phyloP scores from a whole-genome alignment of 2,329 filamentous ascomycete genomes.

The Orbilia oligospora region DNA sequence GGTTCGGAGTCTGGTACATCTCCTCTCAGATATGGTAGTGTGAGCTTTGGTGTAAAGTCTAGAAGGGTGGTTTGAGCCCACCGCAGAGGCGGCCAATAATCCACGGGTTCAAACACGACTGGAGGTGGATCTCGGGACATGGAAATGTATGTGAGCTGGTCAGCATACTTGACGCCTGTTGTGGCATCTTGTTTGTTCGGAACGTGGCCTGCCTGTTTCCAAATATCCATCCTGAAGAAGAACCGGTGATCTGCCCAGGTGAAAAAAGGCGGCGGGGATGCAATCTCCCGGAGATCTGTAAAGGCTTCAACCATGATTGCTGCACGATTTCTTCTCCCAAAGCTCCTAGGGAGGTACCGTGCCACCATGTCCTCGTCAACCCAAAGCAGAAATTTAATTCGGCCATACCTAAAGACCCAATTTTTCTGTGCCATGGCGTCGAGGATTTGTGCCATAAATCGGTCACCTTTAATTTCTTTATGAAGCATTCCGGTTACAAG shows the following conservation, averaged over 20 bases:
- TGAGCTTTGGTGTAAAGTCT: conserved; percentile 43
- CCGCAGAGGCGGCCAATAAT: conserved; percentile 25
- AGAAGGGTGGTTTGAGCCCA: conserved; percentile 43
- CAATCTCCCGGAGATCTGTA: conserved; percentile 75
- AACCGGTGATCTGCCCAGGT: conserved; percentile 64
- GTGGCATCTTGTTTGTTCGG: conserved; percentile 69
- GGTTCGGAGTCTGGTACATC: conserved; percentile 44
- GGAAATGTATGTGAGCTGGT: conserved; percentile 70
- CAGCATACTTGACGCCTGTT: conserved; percentile 67
- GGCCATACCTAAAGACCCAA: conserved; percentile 81
- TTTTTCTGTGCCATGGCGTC: conserved; percentile 73
- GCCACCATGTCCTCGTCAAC: conserved; percentile 74
- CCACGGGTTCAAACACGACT: conserved; percentile 59
- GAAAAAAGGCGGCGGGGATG: conserved; percentile 65
- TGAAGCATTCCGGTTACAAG: conserved; percentile 80
- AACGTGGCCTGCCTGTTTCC: conserved; percentile 70
- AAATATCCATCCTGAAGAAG: conserved; percentile 68
- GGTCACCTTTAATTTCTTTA: conserved; percentile 71
- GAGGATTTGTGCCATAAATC: conserved; percentile 75
- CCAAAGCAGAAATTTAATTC: conserved; percentile 85
- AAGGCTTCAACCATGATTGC: conserved; percentile 75
- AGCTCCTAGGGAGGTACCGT: conserved; percentile 74
- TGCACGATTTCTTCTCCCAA: conserved; percentile 73
- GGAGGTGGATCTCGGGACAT: conserved; percentile 64
- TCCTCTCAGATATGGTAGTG: conserved; percentile 35